phyloP scores from a whole-genome alignment of 177 flowering plant species.

The Vitis hybrid region DNA sequence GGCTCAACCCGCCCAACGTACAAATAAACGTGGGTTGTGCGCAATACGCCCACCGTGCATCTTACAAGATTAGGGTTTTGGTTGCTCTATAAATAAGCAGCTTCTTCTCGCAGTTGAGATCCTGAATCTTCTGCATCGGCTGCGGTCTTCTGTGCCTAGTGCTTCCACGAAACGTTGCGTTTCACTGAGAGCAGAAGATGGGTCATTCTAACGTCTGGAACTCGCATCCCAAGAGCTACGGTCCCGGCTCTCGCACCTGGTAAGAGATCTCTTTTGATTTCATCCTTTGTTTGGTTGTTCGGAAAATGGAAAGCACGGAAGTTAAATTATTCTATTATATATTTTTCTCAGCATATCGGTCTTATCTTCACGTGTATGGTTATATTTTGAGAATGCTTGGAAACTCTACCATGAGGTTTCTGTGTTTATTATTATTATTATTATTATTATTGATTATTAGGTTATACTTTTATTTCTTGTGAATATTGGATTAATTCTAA shows the following conservation, averaged over 20 bases:
- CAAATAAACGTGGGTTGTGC: not conserved
- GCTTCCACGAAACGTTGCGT: no score
- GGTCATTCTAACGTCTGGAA: slow-evolving; percentile 53
- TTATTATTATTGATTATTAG: no score
- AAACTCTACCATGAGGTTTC: no score
- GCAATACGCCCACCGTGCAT: not conserved
- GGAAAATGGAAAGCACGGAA: not conserved
- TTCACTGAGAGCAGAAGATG: slow-evolving; percentile 19
- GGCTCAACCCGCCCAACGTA: not conserved
- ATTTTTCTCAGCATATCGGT: not conserved
- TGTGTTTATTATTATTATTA: no score
- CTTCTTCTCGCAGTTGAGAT: not conserved
- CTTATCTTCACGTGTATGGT: no score
- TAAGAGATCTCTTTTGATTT: slow-evolving; percentile 6
- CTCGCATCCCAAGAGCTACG: slow-evolving; percentile 56
- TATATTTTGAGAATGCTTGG: no score
- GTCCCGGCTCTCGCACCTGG: slow-evolving; percentile 63
- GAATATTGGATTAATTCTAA: no score
- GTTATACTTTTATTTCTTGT: no score
- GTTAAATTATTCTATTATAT: not conserved
- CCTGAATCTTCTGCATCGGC: not conserved
- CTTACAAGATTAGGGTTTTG: not conserved
- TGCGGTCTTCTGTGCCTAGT: not conserved
- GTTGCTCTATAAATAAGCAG: not conserved
- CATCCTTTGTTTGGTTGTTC: not conserved